These are phyloP conservation scores for Psilocybe sp. DNA, from an alignment of 768 basidiomycete species.

Conservation along the genomic window DNA sequence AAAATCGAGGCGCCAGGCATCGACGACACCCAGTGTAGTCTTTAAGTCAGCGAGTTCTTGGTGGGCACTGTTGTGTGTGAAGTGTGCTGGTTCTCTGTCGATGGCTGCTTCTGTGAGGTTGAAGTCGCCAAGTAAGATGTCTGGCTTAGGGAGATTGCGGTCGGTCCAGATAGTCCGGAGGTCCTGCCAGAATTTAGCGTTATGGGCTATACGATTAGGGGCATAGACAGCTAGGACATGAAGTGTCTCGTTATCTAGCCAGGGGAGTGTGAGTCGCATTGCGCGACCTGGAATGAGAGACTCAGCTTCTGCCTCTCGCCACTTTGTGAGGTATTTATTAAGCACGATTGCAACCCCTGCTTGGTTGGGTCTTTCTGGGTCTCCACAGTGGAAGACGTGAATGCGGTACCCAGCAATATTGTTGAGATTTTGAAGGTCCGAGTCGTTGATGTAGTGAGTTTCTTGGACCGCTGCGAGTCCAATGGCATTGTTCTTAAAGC, in stretches of 20 bases:
- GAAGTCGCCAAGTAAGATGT: constrained; percentile 34
- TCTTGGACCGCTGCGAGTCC: constrained; percentile 26
- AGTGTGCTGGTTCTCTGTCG: constrained; percentile 24
- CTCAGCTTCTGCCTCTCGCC: constrained; percentile 5
- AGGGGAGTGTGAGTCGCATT: constrained; percentile 9
- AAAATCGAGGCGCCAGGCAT: constrained; percentile 28
- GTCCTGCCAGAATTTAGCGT: constrained; percentile 26
- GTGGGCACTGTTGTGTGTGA: constrained; percentile 6
- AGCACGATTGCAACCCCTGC: constrained; percentile 32
- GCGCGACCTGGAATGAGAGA: constrained; percentile 27
- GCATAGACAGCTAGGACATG: constrained; percentile 32
- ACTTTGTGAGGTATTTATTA: constrained; percentile 24
- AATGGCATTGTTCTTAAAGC: constrained; percentile 17
- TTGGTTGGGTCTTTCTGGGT: constrained; percentile 14
- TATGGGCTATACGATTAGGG: constrained; percentile 23
- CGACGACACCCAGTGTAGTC: constrained; percentile 10
- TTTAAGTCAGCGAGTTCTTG: constrained; percentile 21
- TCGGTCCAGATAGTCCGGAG: not conserved
- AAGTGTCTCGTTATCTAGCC: constrained; percentile 17
- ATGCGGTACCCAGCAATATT: not conserved
- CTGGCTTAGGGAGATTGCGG: constrained; percentile 10
- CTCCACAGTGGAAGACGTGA: constrained; percentile 11
- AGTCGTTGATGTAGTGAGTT: constrained; percentile 22
- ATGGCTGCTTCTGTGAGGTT: constrained; percentile 33
- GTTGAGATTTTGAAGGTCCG: constrained; percentile 6